Evolutionary conservation across 108 stramenopile genomes (phyloP).

Genomic region (Pelagomonas calceolata): DNA sequence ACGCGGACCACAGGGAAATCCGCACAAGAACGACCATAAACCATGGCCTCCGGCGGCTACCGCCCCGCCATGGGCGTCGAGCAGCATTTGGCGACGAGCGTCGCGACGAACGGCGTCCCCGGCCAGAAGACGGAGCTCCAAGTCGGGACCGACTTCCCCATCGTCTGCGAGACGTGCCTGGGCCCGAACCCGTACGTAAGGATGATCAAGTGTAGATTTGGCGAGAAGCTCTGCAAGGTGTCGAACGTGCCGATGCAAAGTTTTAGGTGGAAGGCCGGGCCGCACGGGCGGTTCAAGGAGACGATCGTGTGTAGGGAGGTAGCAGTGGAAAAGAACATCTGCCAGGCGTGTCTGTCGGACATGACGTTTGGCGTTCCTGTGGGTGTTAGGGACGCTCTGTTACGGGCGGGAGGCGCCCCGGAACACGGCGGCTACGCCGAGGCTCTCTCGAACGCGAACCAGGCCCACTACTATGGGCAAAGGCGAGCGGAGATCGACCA

Average conservation of each 20-base stretch:
- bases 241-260: constrained; percentile 87
- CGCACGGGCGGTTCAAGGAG: constrained; percentile 79
- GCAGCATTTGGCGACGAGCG: background rate
- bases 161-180: constrained; percentile 97
- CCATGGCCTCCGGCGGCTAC: background rate
- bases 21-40: no score
- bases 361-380: constrained; percentile 90
- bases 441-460: background rate
- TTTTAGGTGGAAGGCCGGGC: constrained; percentile 95
- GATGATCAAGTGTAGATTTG: constrained; percentile 83
- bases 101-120: background rate
- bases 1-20: no score
- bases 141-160: constrained; percentile 91
- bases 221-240: constrained; percentile 85
- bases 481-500: background rate
- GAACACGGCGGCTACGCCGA: background rate
- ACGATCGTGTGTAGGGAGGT: constrained; percentile 93
- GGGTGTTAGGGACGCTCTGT: constrained; percentile 75
- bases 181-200: constrained; percentile 97
- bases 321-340: constrained; percentile 92
- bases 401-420: constrained; percentile 36
- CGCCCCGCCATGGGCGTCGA: background rate
- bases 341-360: constrained; percentile 96
- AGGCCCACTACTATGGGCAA: background rate
- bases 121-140: background rate